phyloP scores from a whole-genome alignment of 2,329 filamentous ascomycete species.

The Verticillium tricorpus region DNA sequence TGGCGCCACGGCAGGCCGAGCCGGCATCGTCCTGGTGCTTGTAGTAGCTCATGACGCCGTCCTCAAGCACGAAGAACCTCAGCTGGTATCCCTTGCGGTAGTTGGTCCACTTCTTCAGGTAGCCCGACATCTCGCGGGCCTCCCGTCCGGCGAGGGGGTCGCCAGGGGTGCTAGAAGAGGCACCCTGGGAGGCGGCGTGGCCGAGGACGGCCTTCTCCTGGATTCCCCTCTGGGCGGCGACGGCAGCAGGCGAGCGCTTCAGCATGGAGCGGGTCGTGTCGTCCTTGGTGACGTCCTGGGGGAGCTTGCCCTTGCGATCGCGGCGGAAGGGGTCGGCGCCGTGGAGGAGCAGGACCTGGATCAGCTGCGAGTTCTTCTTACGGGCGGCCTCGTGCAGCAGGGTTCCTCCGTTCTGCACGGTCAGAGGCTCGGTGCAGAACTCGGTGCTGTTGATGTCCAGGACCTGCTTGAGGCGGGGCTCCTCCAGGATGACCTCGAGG shows the following conservation, averaged over 20 bases:
- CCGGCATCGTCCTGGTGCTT: slow-evolving; percentile 98
- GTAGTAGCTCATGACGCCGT: slow-evolving; percentile 97
- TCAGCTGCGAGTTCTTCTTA: slow-evolving; percentile 79
- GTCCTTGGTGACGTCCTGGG: slow-evolving; percentile 94
- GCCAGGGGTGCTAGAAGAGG: slow-evolving; percentile 46
- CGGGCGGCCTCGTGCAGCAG: slow-evolving; percentile 90
- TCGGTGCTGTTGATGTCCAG: slow-evolving; percentile 92
- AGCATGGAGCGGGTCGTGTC: slow-evolving; percentile 83
- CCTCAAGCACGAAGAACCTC: slow-evolving; percentile 95
- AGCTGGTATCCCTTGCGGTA: slow-evolving; percentile 96
- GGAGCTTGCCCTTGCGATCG: slow-evolving; percentile 90
- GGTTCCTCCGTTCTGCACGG: slow-evolving; percentile 80
- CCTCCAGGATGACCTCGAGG: slow-evolving; percentile 76
- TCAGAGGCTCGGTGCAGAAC: slow-evolving; percentile 74
- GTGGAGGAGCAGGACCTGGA: slow-evolving; percentile 85
- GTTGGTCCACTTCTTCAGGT: slow-evolving; percentile 99
- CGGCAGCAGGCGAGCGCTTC: slow-evolving; percentile 90
- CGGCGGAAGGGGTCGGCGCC: slow-evolving; percentile 94
- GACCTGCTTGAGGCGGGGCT: slow-evolving; percentile 78
- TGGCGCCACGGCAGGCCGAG: slow-evolving; percentile 92
- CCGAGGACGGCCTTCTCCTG: slow-evolving; percentile 96
- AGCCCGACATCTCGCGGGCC: slow-evolving; percentile 94
- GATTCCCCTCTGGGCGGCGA: slow-evolving; percentile 88
- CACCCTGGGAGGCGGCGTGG: slow-evolving; percentile 56
- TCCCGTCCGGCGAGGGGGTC: slow-evolving; percentile 73